Evolutionary conservation across 192 early-diverging fungal species (phyloP), one percentile per base, ranked within the genome.

Genomic region (Cladochytrium replicatum): DNA sequence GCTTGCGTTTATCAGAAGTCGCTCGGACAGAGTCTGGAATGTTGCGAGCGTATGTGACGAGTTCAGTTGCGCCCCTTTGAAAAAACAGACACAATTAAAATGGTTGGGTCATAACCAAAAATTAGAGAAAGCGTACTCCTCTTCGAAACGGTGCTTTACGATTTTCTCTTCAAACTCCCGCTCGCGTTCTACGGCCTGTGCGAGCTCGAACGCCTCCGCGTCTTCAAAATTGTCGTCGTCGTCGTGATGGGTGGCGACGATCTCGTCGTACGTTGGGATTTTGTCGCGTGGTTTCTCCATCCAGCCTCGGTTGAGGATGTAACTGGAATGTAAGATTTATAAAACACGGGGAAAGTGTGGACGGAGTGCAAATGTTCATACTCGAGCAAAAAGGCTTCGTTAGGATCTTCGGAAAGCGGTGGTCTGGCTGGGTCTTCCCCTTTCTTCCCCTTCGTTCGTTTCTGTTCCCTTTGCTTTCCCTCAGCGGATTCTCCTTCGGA

Each of bases 141-240:
- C 92, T 68, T 93, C 89, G 48, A 84, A 95, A 39, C 94, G 78
- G 71, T 94, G 93, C 50, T 97, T 97, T n/a, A n/a, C n/a, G 64
- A 91, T 88, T 54, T 75, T 74, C 40, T 77, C 79, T 67, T 97
- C 94, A 55, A 95, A 97, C 38, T 84, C 71, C 28, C 93, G 89
- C 1, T 78, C 79, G 13, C 71, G 69, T 43, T 91, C 91, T 21
- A n/a, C n/a, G n/a, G n/a, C n/a, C n/a, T n/a, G n/a, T n/a, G n/a
- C n/a, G n/a, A n/a, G n/a, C n/a, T n/a, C n/a, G n/a, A n/a, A n/a
- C n/a, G n/a, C n/a, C n/a, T 87, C 67, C n/a, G 74, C 69, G 41
- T 84, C 78, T 54, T 89, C 84, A 32, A n/a, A n/a, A n/a, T n/a
- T n/a, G 81, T 88, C 61, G 74, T 64, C 71, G 13, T 76, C 73